Evolutionary conservation across 495 filamentous ascomycete genomes (phyloP).

Genomic region (Lasiosphaeria ovina): DNA sequence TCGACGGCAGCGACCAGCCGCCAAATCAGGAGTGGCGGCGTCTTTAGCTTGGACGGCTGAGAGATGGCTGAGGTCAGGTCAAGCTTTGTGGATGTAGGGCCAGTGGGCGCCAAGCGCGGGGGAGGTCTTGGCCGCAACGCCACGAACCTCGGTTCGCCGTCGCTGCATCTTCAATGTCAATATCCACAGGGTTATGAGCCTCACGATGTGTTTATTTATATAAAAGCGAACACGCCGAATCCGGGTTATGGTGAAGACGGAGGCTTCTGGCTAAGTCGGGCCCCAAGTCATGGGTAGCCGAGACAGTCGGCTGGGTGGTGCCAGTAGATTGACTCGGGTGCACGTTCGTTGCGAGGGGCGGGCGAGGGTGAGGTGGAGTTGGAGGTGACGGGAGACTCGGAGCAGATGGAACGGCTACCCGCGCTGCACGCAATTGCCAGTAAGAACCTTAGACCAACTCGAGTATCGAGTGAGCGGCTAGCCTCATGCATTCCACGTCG

Average conservation of each 20-base stretch:
- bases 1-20: background rate
- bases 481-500: too few species aligned
- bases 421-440: too few species aligned
- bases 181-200: slow-evolving; percentile 1
- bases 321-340: too few species aligned
- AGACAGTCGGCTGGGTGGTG: too few species aligned
- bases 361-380: too few species aligned
- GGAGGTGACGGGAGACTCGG: too few species aligned
- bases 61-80: background rate
- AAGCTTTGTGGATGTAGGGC: slow-evolving; percentile 10
- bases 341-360: background rate
- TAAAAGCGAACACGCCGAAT: background rate
- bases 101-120: background rate
- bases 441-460: too few species aligned
- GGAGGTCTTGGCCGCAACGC: slow-evolving; percentile 4
- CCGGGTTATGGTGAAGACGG: background rate
- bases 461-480: too few species aligned
- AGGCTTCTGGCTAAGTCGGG: background rate
- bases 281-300: background rate
- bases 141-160: background rate
- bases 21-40: background rate
- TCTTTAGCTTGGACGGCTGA: background rate
- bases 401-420: too few species aligned
- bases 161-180: background rate
- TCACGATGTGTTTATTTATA: background rate